Percentiles rank a stretch among this genome's conserved stretches.
Conservation (phyloP, 495 filamentous ascomycete species). For the Podospora pseudocomata region DNA sequence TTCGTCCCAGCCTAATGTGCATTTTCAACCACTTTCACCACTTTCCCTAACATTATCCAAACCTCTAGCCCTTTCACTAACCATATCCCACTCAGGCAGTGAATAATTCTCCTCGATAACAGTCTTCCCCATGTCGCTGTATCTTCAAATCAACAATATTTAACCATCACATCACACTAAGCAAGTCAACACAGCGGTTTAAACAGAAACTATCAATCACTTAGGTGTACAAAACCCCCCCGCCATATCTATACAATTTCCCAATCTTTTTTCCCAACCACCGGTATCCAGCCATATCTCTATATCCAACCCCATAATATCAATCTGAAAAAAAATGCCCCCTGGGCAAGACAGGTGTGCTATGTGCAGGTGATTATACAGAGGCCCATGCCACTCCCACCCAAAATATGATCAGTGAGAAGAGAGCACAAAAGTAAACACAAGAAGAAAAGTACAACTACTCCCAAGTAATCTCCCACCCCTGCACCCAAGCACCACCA, state of each 20-base stretch:
- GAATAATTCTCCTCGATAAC: background rate
- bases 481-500: conserved; percentile 24
- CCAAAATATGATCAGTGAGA: background rate
- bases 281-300: background rate
- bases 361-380: background rate
- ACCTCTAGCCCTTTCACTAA: no score
- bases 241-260: background rate
- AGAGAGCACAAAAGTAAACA: conserved; percentile 2
- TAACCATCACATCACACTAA: background rate
- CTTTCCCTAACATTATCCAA: no score
- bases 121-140: background rate
- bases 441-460: background rate
- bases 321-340: no score
- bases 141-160: no score
- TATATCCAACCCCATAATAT: background rate
- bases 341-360: no score
- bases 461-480: conserved; percentile 26
- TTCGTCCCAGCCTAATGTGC: no score
- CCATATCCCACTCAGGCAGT: background rate
- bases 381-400: background rate
- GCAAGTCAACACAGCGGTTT: background rate
- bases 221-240: background rate
- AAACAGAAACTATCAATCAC: background rate
- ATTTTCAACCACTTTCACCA: no score
- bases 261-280: background rate